Conservation (phyloP, 75 land plant species). For the Selaginella tamariscina region DNA sequence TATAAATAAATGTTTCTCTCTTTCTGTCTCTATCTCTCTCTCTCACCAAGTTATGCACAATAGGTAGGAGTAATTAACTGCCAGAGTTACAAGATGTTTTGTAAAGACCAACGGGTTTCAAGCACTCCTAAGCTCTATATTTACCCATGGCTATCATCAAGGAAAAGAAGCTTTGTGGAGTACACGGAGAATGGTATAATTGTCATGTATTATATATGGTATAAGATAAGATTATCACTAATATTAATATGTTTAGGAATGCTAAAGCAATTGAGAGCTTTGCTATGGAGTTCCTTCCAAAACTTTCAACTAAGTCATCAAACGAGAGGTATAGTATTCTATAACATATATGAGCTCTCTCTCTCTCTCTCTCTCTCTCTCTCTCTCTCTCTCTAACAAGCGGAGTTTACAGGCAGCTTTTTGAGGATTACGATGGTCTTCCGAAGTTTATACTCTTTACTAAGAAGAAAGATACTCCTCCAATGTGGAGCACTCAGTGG, state of each 20-base stretch:
- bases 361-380: no score
- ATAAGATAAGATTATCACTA: no score
- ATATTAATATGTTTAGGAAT: no score
- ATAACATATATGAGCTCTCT: no score
- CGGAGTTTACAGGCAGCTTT: slow-evolving; percentile 20
- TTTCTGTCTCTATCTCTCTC: neutral
- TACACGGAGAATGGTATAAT: slow-evolving; percentile 50
- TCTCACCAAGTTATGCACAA: neutral
- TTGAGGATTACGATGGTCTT: slow-evolving; percentile 15
- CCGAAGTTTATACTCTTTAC: slow-evolving; percentile 58
- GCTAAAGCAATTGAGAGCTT: slow-evolving; percentile 41
- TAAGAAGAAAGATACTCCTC: slow-evolving; percentile 65
- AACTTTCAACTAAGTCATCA: slow-evolving; percentile 49
- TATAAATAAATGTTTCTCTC: neutral
- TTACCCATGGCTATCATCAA: slow-evolving; percentile 43
- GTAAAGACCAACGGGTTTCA: slow-evolving; percentile 42
- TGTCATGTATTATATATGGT: no score
- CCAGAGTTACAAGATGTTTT: slow-evolving; percentile 38
- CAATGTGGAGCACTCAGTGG: slow-evolving; percentile 79
- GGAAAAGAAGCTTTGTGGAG: slow-evolving; percentile 44
- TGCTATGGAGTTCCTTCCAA: slow-evolving; percentile 55
- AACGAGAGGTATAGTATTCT: no score
- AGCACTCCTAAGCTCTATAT: slow-evolving; percentile 41
- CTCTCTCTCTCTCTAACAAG: no score
- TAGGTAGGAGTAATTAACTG: slow-evolving; percentile 83